Evolutionary conservation across 129 eudicot species (phyloP), one percentile per base, ranked within the genome.

Genomic region (Heracleum sosnowskyi): DNA sequence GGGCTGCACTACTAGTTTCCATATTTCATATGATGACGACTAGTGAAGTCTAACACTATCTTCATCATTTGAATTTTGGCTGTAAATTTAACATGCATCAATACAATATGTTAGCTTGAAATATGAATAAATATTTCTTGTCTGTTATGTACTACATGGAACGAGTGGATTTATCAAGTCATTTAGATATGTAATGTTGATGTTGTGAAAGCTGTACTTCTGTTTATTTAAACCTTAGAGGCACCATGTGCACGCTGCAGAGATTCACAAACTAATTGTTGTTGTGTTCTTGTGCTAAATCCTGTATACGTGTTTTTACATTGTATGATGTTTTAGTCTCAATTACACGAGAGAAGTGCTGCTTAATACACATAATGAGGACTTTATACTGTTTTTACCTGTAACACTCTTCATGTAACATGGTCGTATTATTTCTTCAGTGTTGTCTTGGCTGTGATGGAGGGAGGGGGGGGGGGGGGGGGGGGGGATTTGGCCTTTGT

Each of bases 1-100:
- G 78, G 98, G 98, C 73, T 93, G 98, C 83, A 89, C 87, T 70
- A 83, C 97, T 73, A 80, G 81, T 83, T 88, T 76, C 73, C 98
- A 93, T 73, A 22, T 91, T 82, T 91, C 98, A 15, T 91, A 88
- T 73, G 97, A 93, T 76, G 96, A 93, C 31, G 80, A 85, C 6
- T 86, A 70, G 79, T 20, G 47, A 75, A 69, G 75, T 70, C 40
- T 3, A 51, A 51, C 78, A n/a, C 53, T 47, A 45, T 28, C 79
- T 47, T 78, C 69, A 20, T 60, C 78, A 2, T 11, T 57, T 57
- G 53, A 37, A 28, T 39, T 60, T 12, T 60, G 46, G 17, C 73
- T 40, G 73, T 63, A 62, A 37, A 39, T 17, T 77, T 22, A n/a
- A 7, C 28, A 15, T 63, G 44, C 29, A 62, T 35, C 17, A 2